phyloP scores from a whole-genome alignment of 345 rosid species.

The Hibiscus trionum region DNA sequence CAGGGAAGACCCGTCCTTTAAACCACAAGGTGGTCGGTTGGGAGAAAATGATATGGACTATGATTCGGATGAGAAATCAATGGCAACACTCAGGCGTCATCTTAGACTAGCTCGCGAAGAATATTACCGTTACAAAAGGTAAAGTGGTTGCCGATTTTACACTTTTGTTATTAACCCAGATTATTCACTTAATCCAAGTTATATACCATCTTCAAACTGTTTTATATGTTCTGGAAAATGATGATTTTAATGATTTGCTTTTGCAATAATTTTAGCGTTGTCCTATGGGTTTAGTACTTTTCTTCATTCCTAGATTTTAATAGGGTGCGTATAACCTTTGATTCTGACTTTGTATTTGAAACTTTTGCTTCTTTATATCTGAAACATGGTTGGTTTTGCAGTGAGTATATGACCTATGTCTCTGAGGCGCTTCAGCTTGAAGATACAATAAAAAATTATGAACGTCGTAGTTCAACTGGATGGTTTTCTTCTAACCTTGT shows the following conservation, averaged over 20 bases:
- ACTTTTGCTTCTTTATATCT: conserved; percentile 6
- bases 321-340: not conserved
- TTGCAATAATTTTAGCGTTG: not conserved
- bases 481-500: conserved; percentile 48
- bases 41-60: conserved; percentile 99
- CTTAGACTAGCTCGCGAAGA: conserved; percentile 87
- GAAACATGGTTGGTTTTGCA: conserved; percentile 24
- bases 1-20: conserved; percentile 86
- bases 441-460: conserved; percentile 86
- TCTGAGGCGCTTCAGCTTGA: conserved; percentile 84
- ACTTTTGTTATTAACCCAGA: not conserved
- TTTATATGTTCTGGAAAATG: not conserved
- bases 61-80: conserved; percentile 96
- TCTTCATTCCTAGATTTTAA: not conserved
- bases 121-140: conserved; percentile 96
- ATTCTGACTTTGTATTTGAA: not conserved
- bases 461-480: conserved; percentile 75
- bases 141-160: conserved; percentile 6
- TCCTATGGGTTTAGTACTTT: not conserved
- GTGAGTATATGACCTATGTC: conserved; percentile 81
- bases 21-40: conserved; percentile 94
- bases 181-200: not conserved
- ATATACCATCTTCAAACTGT: not conserved
- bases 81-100: conserved; percentile 97
- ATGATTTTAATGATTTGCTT: not conserved